Evolutionary conservation across 768 basidiomycete species (phyloP).

Genomic region (Trametes gibbosa): DNA sequence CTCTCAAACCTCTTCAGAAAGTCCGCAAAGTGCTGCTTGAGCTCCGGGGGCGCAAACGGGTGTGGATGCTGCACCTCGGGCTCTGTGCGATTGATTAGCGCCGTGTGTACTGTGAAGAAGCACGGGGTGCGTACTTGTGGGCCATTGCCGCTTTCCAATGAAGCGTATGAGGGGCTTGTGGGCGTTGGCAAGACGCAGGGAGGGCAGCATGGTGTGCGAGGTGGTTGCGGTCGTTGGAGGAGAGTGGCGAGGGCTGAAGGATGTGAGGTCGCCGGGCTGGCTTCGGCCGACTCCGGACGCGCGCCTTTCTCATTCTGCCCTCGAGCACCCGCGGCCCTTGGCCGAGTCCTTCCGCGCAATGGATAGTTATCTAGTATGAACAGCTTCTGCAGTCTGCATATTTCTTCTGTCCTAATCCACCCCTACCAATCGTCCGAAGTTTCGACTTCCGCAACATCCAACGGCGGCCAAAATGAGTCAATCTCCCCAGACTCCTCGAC

Average conservation of each 20-base stretch:
- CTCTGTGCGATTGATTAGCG: conserved; percentile 15
- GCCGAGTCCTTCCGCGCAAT: no score
- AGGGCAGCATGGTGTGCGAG: conserved; percentile 23
- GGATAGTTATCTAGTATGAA: no score
- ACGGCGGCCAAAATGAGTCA: conserved; percentile 23
- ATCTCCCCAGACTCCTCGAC: conserved; percentile 32
- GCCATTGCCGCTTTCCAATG: conserved; percentile 30
- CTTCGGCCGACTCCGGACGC: conserved; percentile 16
- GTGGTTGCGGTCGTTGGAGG: conserved; percentile 10
- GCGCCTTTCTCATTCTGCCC: not conserved
- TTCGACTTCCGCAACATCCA: conserved; percentile 21
- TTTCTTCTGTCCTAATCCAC: not conserved
- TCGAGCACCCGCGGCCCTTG: not conserved
- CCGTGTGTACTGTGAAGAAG: not conserved
- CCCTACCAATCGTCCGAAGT: conserved; percentile 14
- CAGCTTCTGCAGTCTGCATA: not conserved
- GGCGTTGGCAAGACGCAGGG: conserved; percentile 25
- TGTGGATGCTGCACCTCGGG: conserved; percentile 30
- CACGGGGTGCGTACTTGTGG: conserved; percentile 18
- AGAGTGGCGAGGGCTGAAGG: not conserved
- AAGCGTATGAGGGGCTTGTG: conserved; percentile 31
- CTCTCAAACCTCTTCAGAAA: conserved; percentile 29
- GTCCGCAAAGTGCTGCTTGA: conserved; percentile 27
- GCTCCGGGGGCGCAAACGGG: conserved; percentile 28
- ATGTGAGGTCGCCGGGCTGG: not conserved